A percentile compares a stretch with the other conserved stretches of the same genome.
Evolutionary conservation across 2,329 filamentous ascomycete species (phyloP).

Genomic region (Cladosporium cucumerinum): DNA sequence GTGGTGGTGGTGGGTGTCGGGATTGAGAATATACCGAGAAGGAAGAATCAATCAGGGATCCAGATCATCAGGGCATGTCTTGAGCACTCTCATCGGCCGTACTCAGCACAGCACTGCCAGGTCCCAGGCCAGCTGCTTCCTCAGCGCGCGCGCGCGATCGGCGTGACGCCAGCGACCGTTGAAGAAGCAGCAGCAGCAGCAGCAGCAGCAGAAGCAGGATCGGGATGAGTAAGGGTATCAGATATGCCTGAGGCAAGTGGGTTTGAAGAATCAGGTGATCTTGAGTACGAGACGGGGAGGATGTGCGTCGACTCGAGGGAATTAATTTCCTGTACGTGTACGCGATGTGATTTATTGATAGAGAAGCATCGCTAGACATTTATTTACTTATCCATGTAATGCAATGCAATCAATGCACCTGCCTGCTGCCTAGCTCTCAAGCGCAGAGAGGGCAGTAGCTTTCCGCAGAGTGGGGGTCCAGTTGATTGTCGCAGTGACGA

Average conservation of each 20-base stretch:
- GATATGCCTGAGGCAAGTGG: not conserved
- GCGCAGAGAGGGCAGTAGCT: not conserved
- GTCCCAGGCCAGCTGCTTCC: not conserved
- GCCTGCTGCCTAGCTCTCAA: not conserved
- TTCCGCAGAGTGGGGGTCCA: not conserved
- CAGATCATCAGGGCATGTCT: not conserved
- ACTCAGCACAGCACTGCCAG: conserved; percentile 14
- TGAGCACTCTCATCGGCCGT: not conserved
- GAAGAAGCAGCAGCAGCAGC: not conserved
- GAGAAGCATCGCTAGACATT: not conserved
- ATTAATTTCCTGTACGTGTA: not conserved
- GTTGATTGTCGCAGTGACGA: not conserved
- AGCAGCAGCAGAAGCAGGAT: not conserved
- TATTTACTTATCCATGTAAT: too few species aligned
- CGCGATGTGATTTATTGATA: not conserved
- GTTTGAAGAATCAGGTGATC: not conserved
- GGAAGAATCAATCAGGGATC: not conserved
- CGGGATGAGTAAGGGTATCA: not conserved
- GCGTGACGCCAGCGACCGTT: not conserved
- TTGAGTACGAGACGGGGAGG: not conserved
- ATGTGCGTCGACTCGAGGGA: not conserved
- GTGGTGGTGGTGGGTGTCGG: too few species aligned
- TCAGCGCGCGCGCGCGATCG: not conserved
- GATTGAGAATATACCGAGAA: not conserved
- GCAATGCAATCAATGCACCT: too few species aligned